Evolutionary conservation across 2,329 filamentous ascomycete genomes (phyloP).

Genomic region (Cladobotryum mycophilum): DNA sequence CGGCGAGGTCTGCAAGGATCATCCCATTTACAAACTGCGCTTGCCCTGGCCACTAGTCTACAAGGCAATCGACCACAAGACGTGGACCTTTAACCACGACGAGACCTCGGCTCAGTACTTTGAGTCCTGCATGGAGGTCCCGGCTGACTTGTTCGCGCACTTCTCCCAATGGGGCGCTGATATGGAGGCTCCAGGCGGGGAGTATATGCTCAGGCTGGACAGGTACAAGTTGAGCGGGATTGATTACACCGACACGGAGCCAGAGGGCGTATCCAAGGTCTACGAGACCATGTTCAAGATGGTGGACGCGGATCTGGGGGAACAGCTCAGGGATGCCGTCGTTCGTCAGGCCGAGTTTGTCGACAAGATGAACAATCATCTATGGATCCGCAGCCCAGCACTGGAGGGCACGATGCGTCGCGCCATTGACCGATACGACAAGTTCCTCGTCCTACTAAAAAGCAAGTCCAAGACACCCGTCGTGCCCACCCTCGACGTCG

Average conservation of each 20-base stretch:
- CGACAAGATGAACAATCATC: conserved; percentile 33
- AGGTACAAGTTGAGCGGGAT: neutral
- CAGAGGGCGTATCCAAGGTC: neutral
- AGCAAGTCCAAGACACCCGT: conserved; percentile 22
- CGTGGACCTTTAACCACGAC: conserved; percentile 13
- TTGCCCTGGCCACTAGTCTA: conserved; percentile 19
- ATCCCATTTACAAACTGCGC: conserved; percentile 12
- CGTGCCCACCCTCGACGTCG: conserved; percentile 37
- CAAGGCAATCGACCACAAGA: conserved; percentile 9
- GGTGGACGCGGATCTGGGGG: neutral
- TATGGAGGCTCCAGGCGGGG: neutral
- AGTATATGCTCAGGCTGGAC: neutral
- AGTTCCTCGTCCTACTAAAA: conserved; percentile 31
- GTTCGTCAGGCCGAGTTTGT: conserved; percentile 32
- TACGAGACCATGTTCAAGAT: neutral
- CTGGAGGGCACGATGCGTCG: conserved; percentile 28
- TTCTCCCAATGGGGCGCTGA: conserved; percentile 7
- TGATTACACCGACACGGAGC: no score
- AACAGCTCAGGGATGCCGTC: conserved; percentile 26
- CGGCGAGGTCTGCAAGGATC: conserved; percentile 8
- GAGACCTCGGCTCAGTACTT: conserved; percentile 1
- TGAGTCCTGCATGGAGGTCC: neutral
- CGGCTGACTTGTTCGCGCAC: conserved; percentile 7
- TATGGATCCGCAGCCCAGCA: conserved; percentile 34
- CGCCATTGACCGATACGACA: conserved; percentile 31